Percentiles rank a stretch among this genome's conserved stretches.
These are phyloP conservation scores for Colletotrichum lini DNA, from an alignment of 2,329 filamentous ascomycete species.

Conservation along the genomic window DNA sequence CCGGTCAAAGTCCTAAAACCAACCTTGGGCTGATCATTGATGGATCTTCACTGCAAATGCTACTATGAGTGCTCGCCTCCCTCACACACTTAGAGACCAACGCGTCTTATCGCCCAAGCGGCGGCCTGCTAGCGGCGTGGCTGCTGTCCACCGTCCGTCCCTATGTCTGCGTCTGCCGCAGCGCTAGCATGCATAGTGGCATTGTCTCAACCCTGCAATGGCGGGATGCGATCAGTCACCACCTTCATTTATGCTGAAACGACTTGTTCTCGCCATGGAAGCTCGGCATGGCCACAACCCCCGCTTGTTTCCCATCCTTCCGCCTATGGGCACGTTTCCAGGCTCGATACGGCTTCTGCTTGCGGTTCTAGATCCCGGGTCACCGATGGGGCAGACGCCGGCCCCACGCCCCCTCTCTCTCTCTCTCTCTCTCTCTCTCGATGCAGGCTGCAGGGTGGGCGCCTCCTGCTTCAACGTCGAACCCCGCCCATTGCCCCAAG, in stretches of 20 bases:
- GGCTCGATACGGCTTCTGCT: constrained; percentile 16
- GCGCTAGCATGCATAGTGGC: constrained; percentile 12
- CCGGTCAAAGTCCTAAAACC: background rate
- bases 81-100: background rate
- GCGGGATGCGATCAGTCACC: constrained; percentile 36
- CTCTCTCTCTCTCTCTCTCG: background rate
- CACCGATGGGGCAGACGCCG: constrained; percentile 11
- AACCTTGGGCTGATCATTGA: constrained; percentile 15
- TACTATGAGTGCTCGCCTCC: constrained; percentile 20
- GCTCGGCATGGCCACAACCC: constrained; percentile 29
- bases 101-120: constrained; percentile 22
- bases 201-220: constrained; percentile 25
- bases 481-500: background rate
- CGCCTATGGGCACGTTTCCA: constrained; percentile 40
- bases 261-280: constrained; percentile 34
- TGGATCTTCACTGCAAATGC: constrained; percentile 8
- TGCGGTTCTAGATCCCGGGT: constrained; percentile 22
- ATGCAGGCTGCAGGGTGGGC: constrained; percentile 12
- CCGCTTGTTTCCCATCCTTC: constrained; percentile 32
- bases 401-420: constrained; percentile 8
- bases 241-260: constrained; percentile 43
- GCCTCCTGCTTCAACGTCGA: constrained; percentile 38
- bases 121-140: constrained; percentile 12
- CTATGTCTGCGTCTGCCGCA: background rate
- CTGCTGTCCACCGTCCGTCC: background rate